These are phyloP conservation scores for Anethum foeniculum DNA, from an alignment of 140 eudicot species.

Conservation along the genomic window DNA sequence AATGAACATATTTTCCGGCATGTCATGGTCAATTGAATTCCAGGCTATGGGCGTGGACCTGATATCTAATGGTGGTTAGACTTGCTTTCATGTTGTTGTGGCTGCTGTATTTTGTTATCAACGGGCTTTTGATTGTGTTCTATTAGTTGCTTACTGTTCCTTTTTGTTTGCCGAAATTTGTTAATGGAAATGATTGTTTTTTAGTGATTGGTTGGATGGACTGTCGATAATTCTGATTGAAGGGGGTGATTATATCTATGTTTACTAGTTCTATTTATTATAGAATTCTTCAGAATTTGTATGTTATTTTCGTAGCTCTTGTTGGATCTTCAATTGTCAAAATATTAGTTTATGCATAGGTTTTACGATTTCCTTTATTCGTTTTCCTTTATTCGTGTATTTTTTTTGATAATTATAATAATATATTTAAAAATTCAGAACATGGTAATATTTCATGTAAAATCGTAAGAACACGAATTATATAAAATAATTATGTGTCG, in stretches of 20 bases:
- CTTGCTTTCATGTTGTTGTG: neutral
- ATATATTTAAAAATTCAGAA: too few species aligned
- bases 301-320: neutral
- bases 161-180: neutral
- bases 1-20: neutral
- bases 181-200: slow-evolving; percentile 5
- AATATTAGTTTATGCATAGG: too few species aligned
- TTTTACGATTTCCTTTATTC: too few species aligned
- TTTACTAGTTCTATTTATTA: neutral
- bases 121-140: neutral
- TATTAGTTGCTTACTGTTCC: neutral
- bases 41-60: neutral
- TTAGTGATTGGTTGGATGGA: neutral
- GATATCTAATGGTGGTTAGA: neutral
- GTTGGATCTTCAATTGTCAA: too few species aligned
- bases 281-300: neutral
- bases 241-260: neutral
- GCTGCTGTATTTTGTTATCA: neutral
- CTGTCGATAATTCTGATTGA: neutral
- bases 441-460: too few species aligned
- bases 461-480: too few species aligned
- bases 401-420: too few species aligned
- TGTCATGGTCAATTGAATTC: neutral
- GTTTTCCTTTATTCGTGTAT: too few species aligned
- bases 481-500: too few species aligned